Evolutionary conservation across 345 rosid species (phyloP), one percentile per base, ranked within the genome.

Genomic region (Streptanthus diversifolius): DNA sequence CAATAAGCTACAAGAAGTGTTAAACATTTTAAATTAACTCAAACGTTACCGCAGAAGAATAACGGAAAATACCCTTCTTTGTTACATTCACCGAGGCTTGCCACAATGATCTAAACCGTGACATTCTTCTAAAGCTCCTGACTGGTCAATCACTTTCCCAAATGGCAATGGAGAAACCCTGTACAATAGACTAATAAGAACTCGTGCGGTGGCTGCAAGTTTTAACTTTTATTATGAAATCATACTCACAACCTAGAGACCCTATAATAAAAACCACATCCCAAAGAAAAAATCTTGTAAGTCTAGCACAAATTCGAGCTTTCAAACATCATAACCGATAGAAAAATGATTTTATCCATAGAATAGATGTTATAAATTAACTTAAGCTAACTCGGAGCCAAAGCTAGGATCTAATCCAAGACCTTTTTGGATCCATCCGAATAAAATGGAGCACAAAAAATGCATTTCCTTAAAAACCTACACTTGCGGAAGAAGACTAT

Each of bases 81-180:
- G 97, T 90, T 67, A 89, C 97, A 84, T 77, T 85, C 57, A 88
- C 21, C 44, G 95, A 90, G 66, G 95, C 93, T 75, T 90, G 93
- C 86, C 84, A 83, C 47, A 89, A 17, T 22, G 82, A 83, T 56
- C 92, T 86, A 77, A 93, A 81, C 71, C 95, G 82, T 11, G 93
- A 87, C 98, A 93, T 93, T 27, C 66, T 56, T 60, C 25, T 56
- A 10, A 70, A 41, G 52, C 49, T 76, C 65, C 40, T 52, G 27
- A 39, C 24, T 33, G 17, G 15, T 73, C 58, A 32, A 63, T 19
- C 49, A 5, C 62, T 29, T 10, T 27, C 63, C 63, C 48, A 40
- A 7, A 43, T 40, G 63, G 21, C n/a, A 62, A 72, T 39, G 41
- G 33, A 40, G 24, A 19, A 40, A n/a, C 39, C 11, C 62, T 37